Percentiles rank a stretch among this genome's conserved stretches.
These are phyloP conservation scores for Podaxis rugospora DNA, from an alignment of 768 basidiomycete species.

Conservation along the genomic window DNA sequence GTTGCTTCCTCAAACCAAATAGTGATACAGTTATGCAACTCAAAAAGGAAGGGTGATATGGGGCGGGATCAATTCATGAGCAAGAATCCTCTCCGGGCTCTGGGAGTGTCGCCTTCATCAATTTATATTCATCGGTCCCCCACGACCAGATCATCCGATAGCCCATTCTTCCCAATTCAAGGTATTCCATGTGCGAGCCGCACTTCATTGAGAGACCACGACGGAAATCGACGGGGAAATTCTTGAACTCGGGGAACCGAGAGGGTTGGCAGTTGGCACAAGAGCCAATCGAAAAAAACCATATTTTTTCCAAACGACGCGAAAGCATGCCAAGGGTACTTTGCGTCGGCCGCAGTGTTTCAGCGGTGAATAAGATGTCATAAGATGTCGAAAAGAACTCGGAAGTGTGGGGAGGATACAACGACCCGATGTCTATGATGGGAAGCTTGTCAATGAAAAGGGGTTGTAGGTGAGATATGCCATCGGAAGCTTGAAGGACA, in stretches of 20 bases:
- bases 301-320: neutral
- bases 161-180: conserved; percentile 10
- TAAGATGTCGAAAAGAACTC: neutral
- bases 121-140: conserved; percentile 10
- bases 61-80: conserved; percentile 6
- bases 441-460: neutral
- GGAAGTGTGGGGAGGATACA: neutral
- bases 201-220: neutral
- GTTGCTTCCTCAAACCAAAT: conserved; percentile 14
- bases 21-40: conserved; percentile 5
- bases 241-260: neutral
- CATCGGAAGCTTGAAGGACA: neutral
- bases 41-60: conserved; percentile 13
- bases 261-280: neutral
- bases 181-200: neutral
- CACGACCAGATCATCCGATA: conserved; percentile 8
- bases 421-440: neutral
- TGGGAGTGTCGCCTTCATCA: conserved; percentile 9
- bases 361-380: neutral
- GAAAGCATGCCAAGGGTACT: neutral
- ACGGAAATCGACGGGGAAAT: neutral
- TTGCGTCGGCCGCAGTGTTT: neutral
- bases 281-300: neutral
- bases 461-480: neutral
- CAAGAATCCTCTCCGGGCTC: neutral